phyloP scores from a whole-genome alignment of 1,284 basidiomycete genomes.

The Anthracocystis setariae region DNA sequence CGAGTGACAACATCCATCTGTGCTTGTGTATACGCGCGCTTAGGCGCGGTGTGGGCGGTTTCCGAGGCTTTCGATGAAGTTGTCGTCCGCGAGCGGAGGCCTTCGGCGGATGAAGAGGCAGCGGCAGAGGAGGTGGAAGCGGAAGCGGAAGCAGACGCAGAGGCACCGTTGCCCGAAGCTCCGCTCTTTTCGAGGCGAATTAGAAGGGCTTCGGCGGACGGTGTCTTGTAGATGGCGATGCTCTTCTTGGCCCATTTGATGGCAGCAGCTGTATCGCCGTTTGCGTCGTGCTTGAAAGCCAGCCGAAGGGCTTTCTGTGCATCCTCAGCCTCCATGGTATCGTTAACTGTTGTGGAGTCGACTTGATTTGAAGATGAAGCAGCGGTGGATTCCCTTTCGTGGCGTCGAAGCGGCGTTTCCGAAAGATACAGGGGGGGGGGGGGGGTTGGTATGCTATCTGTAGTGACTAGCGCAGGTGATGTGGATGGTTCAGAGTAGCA shows the following conservation, averaged over 20 bases:
- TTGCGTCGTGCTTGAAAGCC: slow-evolving; percentile 60
- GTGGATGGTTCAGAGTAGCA: background rate
- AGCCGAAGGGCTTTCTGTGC: slow-evolving; percentile 62
- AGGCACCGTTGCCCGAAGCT: slow-evolving; percentile 67
- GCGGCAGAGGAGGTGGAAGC: slow-evolving; percentile 73
- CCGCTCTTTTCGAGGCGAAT: slow-evolving; percentile 71
- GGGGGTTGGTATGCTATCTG: background rate
- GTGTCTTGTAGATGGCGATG: slow-evolving; percentile 82
- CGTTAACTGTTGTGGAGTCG: background rate
- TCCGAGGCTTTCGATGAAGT: slow-evolving; percentile 66
- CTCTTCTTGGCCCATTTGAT: slow-evolving; percentile 92
- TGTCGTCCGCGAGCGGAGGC: slow-evolving; percentile 68
- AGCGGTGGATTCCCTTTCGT: background rate
- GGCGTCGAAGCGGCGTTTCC: background rate
- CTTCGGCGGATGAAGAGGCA: slow-evolving; percentile 72
- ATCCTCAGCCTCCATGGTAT: slow-evolving; percentile 58
- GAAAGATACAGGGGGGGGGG: background rate
- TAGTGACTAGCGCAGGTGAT: background rate
- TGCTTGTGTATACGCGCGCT: slow-evolving; percentile 86
- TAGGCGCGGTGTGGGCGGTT: slow-evolving; percentile 64
- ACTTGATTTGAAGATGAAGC: slow-evolving; percentile 10
- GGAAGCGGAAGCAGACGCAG: slow-evolving; percentile 69
- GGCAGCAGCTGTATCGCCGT: slow-evolving; percentile 70
- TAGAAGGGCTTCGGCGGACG: slow-evolving; percentile 79
- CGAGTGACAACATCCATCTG: slow-evolving; percentile 86